Evolutionary conservation across 163 green algal species (phyloP), one percentile per base, ranked within the genome.

Genomic region (Chloroidium sp.): DNA sequence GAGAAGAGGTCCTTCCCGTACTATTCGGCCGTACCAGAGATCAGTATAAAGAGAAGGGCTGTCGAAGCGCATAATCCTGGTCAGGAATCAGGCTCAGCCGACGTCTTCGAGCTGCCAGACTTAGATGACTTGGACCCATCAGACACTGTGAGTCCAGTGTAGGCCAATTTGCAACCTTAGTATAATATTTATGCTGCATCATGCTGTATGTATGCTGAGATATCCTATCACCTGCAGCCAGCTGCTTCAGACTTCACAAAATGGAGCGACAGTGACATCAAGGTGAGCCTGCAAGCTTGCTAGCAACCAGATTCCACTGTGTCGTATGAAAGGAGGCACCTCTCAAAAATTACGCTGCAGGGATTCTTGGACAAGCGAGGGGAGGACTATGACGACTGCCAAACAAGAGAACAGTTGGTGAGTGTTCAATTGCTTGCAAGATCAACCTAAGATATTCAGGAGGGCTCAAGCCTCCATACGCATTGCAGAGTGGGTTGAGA

Each of bases 361-460:
- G 80, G 76, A 0, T 95, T 96, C 72, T 82, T 97, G 69, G 92
- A 97, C 36, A 82, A 88, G 78, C 86, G 92, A 4, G 92, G 92
- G 1, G 92, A 94, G 61, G 92, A 97, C 80, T 92, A 81, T 84
- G 77, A 84, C 10, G 79, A 84, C 69, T 82, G 79, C 60, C 14
- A 57, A 10, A 89, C n/a, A 74, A 85, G 86, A 14, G 69, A 82
- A 12, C 74, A 85, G 64, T 81, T 93, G 88, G 89, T 36, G 36
- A 36, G 36, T 36, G 36, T 36, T 36, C 36, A 36, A 36, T 36
- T 36, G 36, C 36, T 36, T 36, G 36, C 36, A 36, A 36, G 36
- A 36, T 36, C 36, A 36, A 36, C 36, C 36, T 36, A 36, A 36
- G 36, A 36, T 36, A 36, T 36, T 36, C 36, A 36, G 36, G 36